Evolutionary conservation across 1,284 basidiomycete genomes (phyloP).

Genomic region (Athelia psychrophila): DNA sequence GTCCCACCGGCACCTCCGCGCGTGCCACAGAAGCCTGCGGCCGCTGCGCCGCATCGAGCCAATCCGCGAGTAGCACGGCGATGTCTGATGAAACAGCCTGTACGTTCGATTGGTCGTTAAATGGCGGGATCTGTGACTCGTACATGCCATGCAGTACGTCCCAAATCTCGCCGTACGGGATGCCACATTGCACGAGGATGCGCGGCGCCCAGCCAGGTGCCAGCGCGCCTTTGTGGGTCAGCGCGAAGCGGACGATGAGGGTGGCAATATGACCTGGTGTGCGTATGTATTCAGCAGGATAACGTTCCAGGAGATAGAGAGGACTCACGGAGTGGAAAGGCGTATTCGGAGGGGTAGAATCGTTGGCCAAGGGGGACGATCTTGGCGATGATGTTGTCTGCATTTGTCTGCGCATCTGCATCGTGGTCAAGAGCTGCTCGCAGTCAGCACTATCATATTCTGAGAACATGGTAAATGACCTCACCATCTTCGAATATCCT

Average conservation of each 20-base stretch:
- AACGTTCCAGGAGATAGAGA: not conserved
- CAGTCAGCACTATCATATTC: not conserved
- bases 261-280: slow-evolving; percentile 63
- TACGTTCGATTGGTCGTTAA: slow-evolving; percentile 75
- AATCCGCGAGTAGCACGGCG: slow-evolving; percentile 69
- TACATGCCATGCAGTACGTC: slow-evolving; percentile 86
- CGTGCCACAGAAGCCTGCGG: slow-evolving; percentile 56
- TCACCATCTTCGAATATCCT: slow-evolving; percentile 79
- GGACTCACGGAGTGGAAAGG: slow-evolving; percentile 79
- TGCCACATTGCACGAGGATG: slow-evolving; percentile 73
- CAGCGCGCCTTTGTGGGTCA: slow-evolving; percentile 57
- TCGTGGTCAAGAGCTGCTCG: slow-evolving; percentile 29
- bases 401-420: slow-evolving; percentile 45
- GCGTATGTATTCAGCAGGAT: slow-evolving; percentile 1
- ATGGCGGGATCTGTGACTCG: slow-evolving; percentile 82
- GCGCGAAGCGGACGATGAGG: slow-evolving; percentile 66
- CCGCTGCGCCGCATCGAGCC: slow-evolving; percentile 71
- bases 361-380: slow-evolving; percentile 75
- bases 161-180: slow-evolving; percentile 78
- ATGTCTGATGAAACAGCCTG: slow-evolving; percentile 79
- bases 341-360: slow-evolving; percentile 89
- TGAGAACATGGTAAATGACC: slow-evolving; percentile 18
- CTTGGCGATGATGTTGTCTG: slow-evolving; percentile 61
- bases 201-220: slow-evolving; percentile 79
- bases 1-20: slow-evolving; percentile 69